Evolutionary conservation across 331 rosid genomes (phyloP).

Genomic region (Stylosanthes scabra): DNA sequence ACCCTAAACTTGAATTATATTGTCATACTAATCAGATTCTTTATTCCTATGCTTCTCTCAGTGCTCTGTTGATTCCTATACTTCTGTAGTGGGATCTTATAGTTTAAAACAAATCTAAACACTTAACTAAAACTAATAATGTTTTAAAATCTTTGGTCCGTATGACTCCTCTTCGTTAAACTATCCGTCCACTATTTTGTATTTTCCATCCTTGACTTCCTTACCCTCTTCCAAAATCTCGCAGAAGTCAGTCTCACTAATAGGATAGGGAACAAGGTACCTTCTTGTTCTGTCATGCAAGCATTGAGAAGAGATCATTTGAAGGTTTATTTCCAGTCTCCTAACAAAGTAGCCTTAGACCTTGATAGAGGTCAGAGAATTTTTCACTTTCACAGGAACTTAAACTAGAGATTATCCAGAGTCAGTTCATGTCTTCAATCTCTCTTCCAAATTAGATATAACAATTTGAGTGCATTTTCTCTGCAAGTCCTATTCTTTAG

Average conservation of each 20-base stretch:
- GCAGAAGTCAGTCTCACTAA: no score
- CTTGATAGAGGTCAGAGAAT: no score
- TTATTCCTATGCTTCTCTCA: slow-evolving; percentile 15
- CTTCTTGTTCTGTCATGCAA: no score
- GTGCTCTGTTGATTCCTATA: not conserved
- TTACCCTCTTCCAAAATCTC: not conserved
- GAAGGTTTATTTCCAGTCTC: not conserved
- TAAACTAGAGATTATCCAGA: no score
- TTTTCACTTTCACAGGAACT: no score
- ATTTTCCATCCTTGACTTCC: not conserved
- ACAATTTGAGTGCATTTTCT: slow-evolving; percentile 16
- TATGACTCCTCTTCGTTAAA: slow-evolving; percentile 8
- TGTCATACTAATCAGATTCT: slow-evolving; percentile 3
- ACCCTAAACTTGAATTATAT: not conserved
- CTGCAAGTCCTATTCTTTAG: not conserved
- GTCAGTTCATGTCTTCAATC: not conserved
- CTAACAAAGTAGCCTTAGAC: not conserved
- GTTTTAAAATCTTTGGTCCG: not conserved
- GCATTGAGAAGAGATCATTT: not conserved
- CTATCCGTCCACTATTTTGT: not conserved
- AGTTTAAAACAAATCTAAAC: slow-evolving; percentile 1
- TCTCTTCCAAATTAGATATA: slow-evolving; percentile 9
- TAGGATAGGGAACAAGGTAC: no score
- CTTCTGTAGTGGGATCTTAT: not conserved
- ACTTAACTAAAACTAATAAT: not conserved